Evolutionary conservation across 805 yeast species (phyloP).

Genomic region (Metschnikowia reukaufii): DNA sequence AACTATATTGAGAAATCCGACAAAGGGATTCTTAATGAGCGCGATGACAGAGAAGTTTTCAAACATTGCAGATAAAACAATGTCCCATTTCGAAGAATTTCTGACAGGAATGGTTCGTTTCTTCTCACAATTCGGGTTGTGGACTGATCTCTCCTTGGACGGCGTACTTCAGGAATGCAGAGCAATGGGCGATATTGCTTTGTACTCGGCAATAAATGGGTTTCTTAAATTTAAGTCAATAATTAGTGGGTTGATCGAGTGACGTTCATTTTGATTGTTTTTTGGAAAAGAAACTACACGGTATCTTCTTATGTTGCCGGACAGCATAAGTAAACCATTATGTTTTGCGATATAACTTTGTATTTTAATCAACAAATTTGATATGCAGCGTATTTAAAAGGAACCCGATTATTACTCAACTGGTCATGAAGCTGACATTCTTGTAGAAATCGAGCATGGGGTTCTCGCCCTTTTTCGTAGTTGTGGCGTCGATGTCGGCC

Average conservation of each 20-base stretch:
- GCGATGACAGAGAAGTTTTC: not conserved
- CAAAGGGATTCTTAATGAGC: not conserved
- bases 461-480: slow-evolving; percentile 75
- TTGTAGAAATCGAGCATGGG: slow-evolving; percentile 78
- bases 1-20: not conserved
- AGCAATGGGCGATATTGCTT: not conserved
- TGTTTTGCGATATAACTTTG: not conserved
- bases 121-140: not conserved
- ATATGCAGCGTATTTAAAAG: not conserved
- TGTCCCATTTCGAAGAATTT: not conserved
- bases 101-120: not conserved
- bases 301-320: not conserved
- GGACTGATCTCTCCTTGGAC: not conserved
- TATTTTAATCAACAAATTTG: slow-evolving; percentile 1
- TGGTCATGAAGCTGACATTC: slow-evolving; percentile 68
- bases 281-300: not conserved
- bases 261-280: not conserved
- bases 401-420: slow-evolving; percentile 26
- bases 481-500: slow-evolving; percentile 68
- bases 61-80: not conserved
- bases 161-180: not conserved
- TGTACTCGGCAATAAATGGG: slow-evolving; percentile 5
- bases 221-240: slow-evolving; percentile 1
- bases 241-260: slow-evolving; percentile 4
- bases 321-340: not conserved